These are phyloP conservation scores for Sechiopsis laciniata DNA, from an alignment of 306 rosid species.

Conservation along the genomic window DNA sequence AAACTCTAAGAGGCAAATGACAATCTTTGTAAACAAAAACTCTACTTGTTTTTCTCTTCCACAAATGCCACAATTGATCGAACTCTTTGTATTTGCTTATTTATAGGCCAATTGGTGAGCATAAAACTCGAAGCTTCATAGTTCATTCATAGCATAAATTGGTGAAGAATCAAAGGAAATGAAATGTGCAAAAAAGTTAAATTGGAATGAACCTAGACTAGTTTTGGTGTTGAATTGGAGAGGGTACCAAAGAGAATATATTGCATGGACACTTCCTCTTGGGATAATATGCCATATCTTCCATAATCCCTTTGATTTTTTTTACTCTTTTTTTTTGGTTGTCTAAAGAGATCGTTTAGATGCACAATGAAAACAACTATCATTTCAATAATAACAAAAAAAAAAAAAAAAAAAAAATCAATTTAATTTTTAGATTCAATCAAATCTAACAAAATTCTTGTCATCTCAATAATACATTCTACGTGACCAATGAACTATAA, in stretches of 20 bases:
- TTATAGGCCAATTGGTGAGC: too few species aligned
- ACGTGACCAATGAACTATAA: too few species aligned
- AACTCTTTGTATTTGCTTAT: neutral
- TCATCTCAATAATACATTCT: too few species aligned
- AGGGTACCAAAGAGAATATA: constrained; percentile 5
- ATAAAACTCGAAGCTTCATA: neutral
- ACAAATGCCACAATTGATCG: too few species aligned
- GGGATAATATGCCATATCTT: too few species aligned
- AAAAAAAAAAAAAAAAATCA: too few species aligned
- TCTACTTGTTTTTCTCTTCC: neutral
- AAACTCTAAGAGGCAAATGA: constrained; percentile 31
- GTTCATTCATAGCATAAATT: neutral
- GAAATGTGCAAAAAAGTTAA: neutral
- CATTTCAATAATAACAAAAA: too few species aligned
- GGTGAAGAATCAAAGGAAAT: neutral
- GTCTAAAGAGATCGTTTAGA: neutral
- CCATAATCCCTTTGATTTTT: too few species aligned
- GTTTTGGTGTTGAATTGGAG: neutral
- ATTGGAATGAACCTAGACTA: too few species aligned
- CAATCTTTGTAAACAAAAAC: neutral
- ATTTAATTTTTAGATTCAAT: too few species aligned
- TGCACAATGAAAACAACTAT: neutral
- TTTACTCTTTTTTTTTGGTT: neutral
- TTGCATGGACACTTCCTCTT: neutral
- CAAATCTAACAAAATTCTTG: too few species aligned